A percentile compares a stretch with the other conserved stretches of the same genome.
These are phyloP conservation scores for Hypoxylon sp. DNA, from an alignment of 2,329 filamentous ascomycete genomes.

Conservation along the genomic window DNA sequence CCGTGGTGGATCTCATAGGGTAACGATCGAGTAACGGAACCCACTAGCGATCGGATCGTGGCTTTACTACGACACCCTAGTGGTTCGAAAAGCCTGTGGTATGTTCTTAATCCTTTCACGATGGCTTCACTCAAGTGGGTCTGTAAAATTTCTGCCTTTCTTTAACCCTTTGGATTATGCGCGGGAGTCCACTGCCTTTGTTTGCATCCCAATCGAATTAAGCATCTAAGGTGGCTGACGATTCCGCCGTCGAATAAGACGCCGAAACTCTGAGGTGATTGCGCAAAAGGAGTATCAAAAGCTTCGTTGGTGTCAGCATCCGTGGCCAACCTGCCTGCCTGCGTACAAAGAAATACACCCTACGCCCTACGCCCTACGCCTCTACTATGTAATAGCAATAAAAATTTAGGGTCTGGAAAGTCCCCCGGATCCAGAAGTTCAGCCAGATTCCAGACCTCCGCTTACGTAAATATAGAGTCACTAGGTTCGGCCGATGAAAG, in stretches of 20 bases:
- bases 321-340: background rate
- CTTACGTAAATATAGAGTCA: constrained; percentile 33
- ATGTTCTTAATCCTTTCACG: constrained; percentile 42
- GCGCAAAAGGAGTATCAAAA: background rate
- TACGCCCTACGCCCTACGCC: constrained; percentile 4
- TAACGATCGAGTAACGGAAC: constrained; percentile 47
- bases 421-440: constrained; percentile 1
- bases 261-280: background rate
- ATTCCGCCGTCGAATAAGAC: background rate
- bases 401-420: constrained; percentile 16
- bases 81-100: constrained; percentile 31
- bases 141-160: constrained; percentile 26
- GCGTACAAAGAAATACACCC: background rate
- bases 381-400: constrained; percentile 12
- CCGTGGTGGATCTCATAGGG: constrained; percentile 48
- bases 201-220: constrained; percentile 15
- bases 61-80: constrained; percentile 25
- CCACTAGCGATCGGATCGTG: constrained; percentile 34
- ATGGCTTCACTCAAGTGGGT: constrained; percentile 45
- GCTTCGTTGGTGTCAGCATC: background rate
- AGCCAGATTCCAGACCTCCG: constrained; percentile 9
- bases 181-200: constrained; percentile 10
- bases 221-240: constrained; percentile 26
- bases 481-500: constrained; percentile 1
- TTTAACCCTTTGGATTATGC: constrained; percentile 9